Conservation (phyloP, 495 filamentous ascomycete species). For the Penicillium tannophilum region DNA sequence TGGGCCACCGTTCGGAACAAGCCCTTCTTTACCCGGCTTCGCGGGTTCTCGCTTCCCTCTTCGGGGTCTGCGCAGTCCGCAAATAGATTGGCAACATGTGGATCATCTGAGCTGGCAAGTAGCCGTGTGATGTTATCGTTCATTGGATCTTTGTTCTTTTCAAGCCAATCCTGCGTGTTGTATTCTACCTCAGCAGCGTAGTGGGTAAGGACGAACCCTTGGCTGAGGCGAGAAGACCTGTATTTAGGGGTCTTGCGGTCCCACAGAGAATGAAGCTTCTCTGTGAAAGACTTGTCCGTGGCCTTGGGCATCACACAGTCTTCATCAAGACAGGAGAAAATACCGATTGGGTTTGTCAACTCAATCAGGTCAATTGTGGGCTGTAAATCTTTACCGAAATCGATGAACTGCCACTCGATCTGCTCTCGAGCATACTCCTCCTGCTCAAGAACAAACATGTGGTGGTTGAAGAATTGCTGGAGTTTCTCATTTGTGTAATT, state of each 20-base stretch:
- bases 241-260: slow-evolving; percentile 95
- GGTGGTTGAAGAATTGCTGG: slow-evolving; percentile 99
- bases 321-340: slow-evolving; percentile 98
- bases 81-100: slow-evolving; percentile 83
- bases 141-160: slow-evolving; percentile 98
- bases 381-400: slow-evolving; percentile 96
- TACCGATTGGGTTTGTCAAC: slow-evolving; percentile 92
- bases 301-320: slow-evolving; percentile 99
- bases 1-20: slow-evolving; percentile 97
- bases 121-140: slow-evolving; percentile 95
- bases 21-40: slow-evolving; percentile 93
- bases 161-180: slow-evolving; percentile 90
- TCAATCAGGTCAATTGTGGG: slow-evolving; percentile 99
- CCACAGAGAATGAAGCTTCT: slow-evolving; percentile 96
- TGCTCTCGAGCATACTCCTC: slow-evolving; percentile 98
- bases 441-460: slow-evolving; percentile 99
- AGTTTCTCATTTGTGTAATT: slow-evolving; percentile 99
- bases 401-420: slow-evolving; percentile 99
- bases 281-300: slow-evolving; percentile 93
- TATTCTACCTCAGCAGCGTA: slow-evolving; percentile 99
- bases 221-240: slow-evolving; percentile 78
- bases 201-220: slow-evolving; percentile 97
- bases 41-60: slow-evolving; percentile 63
- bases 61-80: slow-evolving; percentile 79
- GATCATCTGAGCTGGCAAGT: slow-evolving; percentile 77